Conservation (phyloP, 768 basidiomycete species). For the Leccinum pellstonianum region DNA sequence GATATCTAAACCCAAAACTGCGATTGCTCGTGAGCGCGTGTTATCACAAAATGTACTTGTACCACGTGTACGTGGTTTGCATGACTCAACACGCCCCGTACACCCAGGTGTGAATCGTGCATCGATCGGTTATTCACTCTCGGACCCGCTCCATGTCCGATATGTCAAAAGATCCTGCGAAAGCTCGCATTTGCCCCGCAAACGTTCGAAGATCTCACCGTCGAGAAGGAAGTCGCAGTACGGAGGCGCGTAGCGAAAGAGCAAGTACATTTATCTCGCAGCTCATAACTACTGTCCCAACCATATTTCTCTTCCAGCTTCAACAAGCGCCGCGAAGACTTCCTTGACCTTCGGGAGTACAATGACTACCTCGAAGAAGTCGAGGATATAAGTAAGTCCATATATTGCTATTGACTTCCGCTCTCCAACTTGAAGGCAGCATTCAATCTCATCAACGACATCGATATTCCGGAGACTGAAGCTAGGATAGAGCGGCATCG, state of each 20-base stretch:
- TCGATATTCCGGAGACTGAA: constrained; percentile 80
- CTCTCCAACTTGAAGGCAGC: constrained; percentile 43
- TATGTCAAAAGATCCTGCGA: constrained; percentile 82
- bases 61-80: not conserved
- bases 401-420: not conserved
- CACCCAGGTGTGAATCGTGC: constrained; percentile 93
- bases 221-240: constrained; percentile 93
- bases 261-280: constrained; percentile 41
- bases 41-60: constrained; percentile 92
- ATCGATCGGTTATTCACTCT: constrained; percentile 95
- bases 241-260: constrained; percentile 86
- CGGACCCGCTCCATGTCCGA: constrained; percentile 94
- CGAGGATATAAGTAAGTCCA: constrained; percentile 76
- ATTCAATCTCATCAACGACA: constrained; percentile 92
- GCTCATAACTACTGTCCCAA: not conserved
- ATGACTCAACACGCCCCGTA: constrained; percentile 9
- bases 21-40: constrained; percentile 93
- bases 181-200: constrained; percentile 96
- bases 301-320: constrained; percentile 54
- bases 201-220: constrained; percentile 88
- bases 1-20: constrained; percentile 93
- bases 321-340: constrained; percentile 92
- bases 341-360: constrained; percentile 71
- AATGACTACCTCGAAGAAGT: constrained; percentile 97
- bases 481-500: constrained; percentile 76